phyloP scores from a whole-genome alignment of 2,329 filamentous ascomycete species.

The Xylaria hypoxylon region DNA sequence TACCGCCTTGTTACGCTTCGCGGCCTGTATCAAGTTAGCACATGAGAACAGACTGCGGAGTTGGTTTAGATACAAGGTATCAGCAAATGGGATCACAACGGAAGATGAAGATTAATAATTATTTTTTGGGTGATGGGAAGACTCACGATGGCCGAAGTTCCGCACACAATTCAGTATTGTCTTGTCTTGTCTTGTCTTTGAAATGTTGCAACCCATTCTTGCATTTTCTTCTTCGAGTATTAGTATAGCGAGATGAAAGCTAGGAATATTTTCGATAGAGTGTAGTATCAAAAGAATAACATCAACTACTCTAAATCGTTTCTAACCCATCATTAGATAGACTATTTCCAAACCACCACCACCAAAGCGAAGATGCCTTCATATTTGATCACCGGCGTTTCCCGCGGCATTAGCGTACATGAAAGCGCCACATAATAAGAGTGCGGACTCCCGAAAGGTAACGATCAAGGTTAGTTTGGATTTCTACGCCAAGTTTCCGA shows the following conservation, averaged over 20 bases:
- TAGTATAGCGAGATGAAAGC: slow-evolving; percentile 3
- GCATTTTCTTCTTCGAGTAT: background rate
- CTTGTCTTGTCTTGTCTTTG: background rate
- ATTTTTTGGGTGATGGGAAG: background rate
- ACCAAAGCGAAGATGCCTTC: slow-evolving; percentile 38
- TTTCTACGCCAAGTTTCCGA: slow-evolving; percentile 59
- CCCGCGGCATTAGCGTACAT: slow-evolving; percentile 46
- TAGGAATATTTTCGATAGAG: background rate
- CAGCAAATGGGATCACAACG: background rate
- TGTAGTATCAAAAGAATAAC: slow-evolving; percentile 7
- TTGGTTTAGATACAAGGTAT: no score
- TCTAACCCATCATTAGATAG: no score
- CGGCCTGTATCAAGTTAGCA: no score
- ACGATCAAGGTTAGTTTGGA: slow-evolving; percentile 55
- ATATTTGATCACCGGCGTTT: slow-evolving; percentile 45
- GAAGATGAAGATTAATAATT: slow-evolving; percentile 12
- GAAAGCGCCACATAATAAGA: background rate
- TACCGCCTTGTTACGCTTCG: no score
- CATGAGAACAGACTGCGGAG: no score
- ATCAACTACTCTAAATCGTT: background rate
- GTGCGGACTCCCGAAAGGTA: background rate
- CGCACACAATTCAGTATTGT: background rate
- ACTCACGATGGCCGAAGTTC: background rate
- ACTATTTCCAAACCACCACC: background rate
- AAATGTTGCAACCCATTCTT: background rate